Base-by-base conservation (phyloP, 306 rosid species). In the Abrus precatorius region DNA sequence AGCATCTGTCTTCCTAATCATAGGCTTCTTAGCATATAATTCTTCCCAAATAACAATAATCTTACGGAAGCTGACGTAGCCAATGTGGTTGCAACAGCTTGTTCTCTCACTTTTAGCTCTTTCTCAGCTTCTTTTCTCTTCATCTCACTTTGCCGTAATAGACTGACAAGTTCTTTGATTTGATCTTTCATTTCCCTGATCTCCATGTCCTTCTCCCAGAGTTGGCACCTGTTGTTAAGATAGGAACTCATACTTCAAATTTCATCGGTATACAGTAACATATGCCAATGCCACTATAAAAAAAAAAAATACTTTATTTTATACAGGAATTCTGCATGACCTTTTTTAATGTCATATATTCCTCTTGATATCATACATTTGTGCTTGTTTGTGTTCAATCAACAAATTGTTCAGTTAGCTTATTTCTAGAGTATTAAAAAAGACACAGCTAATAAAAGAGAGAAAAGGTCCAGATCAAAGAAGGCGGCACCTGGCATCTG, bases 101-200 rank as follows among this genome's bases (percentile, higher is more conserved):
- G 98, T 84, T 96, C 99, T 86, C 99, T 93, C 88, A 85, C 80
- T 86, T 86, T 93, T 14, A 92, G 90, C 82, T 96, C 99, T 83
- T 93, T 93, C 88, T 96, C 99, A 67, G 85, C 87, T 86, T 96
- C 99, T 88, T 91, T 96, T 86, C 95, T 91, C 68, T 92, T 87
- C 77, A 90, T 85, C 88, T 96, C 99, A 83, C 99, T 96, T 86
- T 96, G 99, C 76, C 99, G 88, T 87, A 93, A 76, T 69, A 96
- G 89, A 43, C 97, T 92, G 4, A 96, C 98, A 2, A 96, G 97
- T 85, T 96, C 99, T 85, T 89, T 96, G 60, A 96, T 93, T 85
- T 96, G 99, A 86, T 96, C 99, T 82, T 96, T 90, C 94, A 96
- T 96, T 90, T 96, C 99, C 91, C 90, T 92, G 69, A 86, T 85